These are phyloP conservation scores for Trebouxia sp. DNA, from an alignment of 139 green algal species.

Conservation along the genomic window DNA sequence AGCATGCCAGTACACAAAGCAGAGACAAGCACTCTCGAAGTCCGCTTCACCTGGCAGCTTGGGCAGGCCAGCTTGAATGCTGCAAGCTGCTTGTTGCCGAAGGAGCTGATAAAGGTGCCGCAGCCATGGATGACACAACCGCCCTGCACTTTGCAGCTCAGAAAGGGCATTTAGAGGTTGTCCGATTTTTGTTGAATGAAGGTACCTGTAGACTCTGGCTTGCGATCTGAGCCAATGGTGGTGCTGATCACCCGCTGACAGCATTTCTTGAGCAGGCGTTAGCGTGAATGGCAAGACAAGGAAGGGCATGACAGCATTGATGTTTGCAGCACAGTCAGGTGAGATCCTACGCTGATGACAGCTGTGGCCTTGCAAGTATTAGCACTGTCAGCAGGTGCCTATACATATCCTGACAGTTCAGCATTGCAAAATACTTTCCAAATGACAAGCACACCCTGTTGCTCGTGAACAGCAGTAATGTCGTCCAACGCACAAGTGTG, in stretches of 20 bases:
- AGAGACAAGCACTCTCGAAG: constrained; percentile 63
- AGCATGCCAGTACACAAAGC: constrained; percentile 41
- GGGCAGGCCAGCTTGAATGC: constrained; percentile 68
- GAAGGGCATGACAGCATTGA: constrained; percentile 69
- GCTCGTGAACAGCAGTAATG: no score
- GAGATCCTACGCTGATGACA: no score
- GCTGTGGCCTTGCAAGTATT: no score
- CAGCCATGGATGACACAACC: constrained; percentile 68
- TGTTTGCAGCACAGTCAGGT: constrained; percentile 62
- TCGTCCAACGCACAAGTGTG: no score
- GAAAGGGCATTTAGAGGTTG: constrained; percentile 62
- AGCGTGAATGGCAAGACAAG: constrained; percentile 69
- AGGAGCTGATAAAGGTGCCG: constrained; percentile 35
- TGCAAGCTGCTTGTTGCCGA: constrained; percentile 69
- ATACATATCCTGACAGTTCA: no score
- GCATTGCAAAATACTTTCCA: no score
- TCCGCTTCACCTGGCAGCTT: constrained; percentile 76
- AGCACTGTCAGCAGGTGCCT: no score
- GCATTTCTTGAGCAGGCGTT: constrained; percentile 39
- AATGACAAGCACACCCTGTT: no score
- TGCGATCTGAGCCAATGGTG: no score
- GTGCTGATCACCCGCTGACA: no score
- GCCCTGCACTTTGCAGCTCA: constrained; percentile 76
- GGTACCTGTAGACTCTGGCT: no score
- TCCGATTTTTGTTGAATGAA: constrained; percentile 52